Percentiles rank a stretch among this genome's conserved stretches.
phyloP scores from a whole-genome alignment of 2,329 filamentous ascomycete genomes.

The Neonectria neomacrospora region DNA sequence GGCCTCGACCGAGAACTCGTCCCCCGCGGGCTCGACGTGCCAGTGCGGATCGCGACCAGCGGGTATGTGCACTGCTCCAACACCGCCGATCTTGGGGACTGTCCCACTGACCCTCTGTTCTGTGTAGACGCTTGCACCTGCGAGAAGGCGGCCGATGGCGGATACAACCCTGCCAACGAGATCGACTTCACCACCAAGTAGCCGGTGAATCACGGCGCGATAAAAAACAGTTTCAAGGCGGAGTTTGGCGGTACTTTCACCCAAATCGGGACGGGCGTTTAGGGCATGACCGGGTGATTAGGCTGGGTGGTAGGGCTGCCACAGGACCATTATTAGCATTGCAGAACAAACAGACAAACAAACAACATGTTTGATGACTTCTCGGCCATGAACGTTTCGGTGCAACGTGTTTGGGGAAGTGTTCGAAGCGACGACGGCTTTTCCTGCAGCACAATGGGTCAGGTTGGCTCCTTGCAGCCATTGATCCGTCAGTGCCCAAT shows the following conservation, averaged over 20 bases:
- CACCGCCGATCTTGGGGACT: not conserved
- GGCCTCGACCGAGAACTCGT: conserved; percentile 75
- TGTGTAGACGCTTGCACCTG: conserved; percentile 78
- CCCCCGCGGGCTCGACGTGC: conserved; percentile 71
- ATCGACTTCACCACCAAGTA: conserved; percentile 83
- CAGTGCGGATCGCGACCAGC: conserved; percentile 80
- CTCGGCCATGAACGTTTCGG: not conserved
- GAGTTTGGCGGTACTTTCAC: not conserved
- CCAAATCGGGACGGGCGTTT: conserved; percentile 36
- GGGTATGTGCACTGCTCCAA: conserved; percentile 58
- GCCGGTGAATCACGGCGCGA: conserved; percentile 6
- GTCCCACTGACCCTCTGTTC: conserved; percentile 30
- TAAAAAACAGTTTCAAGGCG: conserved; percentile 18
- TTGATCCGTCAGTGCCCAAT: not conserved
- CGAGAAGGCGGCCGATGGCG: conserved; percentile 74
- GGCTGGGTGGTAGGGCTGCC: not conserved
- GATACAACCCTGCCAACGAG: conserved; percentile 74
- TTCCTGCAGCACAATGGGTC: not conserved
- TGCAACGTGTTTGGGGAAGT: not conserved
- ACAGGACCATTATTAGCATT: not conserved
- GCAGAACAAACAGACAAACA: conserved; percentile 4
- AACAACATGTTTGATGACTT: not conserved
- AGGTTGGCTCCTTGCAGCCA: not conserved
- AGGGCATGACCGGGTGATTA: too few species aligned
- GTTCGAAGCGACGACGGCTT: not conserved